A percentile compares a stretch with the other conserved stretches of the same genome.
These are phyloP conservation scores for Ophiostoma triangulosporum DNA, from an alignment of 2,329 filamentous ascomycete genomes.

Conservation along the genomic window DNA sequence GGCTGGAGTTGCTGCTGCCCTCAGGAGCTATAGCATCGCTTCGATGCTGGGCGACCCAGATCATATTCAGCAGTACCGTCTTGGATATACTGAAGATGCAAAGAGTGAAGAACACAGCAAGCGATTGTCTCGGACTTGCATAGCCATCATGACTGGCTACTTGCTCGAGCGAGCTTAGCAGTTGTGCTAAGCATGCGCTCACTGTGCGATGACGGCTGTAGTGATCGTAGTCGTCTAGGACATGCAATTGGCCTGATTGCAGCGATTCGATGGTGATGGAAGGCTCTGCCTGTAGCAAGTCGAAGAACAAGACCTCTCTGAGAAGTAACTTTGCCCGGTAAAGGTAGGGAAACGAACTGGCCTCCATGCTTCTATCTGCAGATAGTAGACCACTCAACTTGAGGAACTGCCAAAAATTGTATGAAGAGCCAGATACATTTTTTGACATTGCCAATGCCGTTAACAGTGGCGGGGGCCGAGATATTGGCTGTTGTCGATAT, in stretches of 20 bases:
- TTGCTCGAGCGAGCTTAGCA: conserved; percentile 39
- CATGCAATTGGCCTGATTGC: conserved; percentile 20
- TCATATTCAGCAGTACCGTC: conserved; percentile 36
- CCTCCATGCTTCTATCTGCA: conserved; percentile 33
- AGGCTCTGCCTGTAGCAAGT: conserved; percentile 36
- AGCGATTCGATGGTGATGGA: conserved; percentile 27
- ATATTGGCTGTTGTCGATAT: conserved; percentile 26
- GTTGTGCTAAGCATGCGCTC: conserved; percentile 36
- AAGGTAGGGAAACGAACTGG: conserved; percentile 34
- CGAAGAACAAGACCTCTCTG: conserved; percentile 40
- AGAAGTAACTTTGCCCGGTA: conserved; percentile 42
- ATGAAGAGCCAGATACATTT: conserved; percentile 34
- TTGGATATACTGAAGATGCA: conserved; percentile 45
- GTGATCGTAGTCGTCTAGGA: conserved; percentile 31
- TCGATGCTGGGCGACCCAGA: conserved; percentile 15
- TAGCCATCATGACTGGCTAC: conserved; percentile 26
- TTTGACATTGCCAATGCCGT: conserved; percentile 37
- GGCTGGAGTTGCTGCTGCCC: too few relatives aligned
- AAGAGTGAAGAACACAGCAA: conserved; percentile 39
- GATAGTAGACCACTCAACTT: conserved; percentile 37
- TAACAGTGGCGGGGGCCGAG: conserved; percentile 35
- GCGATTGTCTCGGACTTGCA: conserved; percentile 31
- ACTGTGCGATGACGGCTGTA: conserved; percentile 35
- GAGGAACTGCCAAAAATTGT: conserved; percentile 39
- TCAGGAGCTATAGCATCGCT: not conserved